Base-by-base conservation (phyloP, 352 stramenopile genomes). In the Pythium vanterpoolii region DNA sequence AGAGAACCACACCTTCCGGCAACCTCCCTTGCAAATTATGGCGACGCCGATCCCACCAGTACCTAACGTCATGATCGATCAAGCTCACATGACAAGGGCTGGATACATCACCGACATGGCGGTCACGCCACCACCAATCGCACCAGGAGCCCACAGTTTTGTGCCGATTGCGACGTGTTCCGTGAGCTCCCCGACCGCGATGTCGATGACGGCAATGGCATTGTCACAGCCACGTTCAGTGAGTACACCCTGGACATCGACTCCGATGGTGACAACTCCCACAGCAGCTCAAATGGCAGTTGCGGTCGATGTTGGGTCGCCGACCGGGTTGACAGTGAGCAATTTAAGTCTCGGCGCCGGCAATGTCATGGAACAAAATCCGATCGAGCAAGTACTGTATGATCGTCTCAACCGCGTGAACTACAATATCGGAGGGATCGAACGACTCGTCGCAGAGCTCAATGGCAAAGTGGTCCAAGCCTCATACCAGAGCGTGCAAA, bases 371-470 rank as follows among this genome's bases (percentile, higher is more conserved):
- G 31, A 53, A 16, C 39, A 60, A 30, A 87, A 89, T 31, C 77
- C 72, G 10, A 63, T 89, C 18, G 61, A 83, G 53, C 76, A 86
- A 27, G 72, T 74, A 4, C 59, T 90, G n/a, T 74, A 77, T 39
- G 72, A 87, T 14, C 71, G 70, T 6, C 77, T 89, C 42, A 56
- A 87, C 30, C 51, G 76, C 26, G 33, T 77, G 34, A 86, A 80
- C 62, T 38, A 69, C 23, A 68, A 51, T 6, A 77, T 89, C 3
- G 46, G 66, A 10, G 64, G 69, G 2, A 46, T 83, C 48, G 80
- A 90, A 60, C 45, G 81, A 9, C 43, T 72, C 36, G 66, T 71
- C 27, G 60, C 73, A 21, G 39, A 69, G 5, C 42, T 83, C 38
- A 89, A 74, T 26, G 65, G 55, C 16, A 64, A 75, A 31, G 74